A percentile compares a stretch with the other conserved stretches of the same genome.
phyloP scores from a whole-genome alignment of 176 grass and related monocot species.

The Lolium multiflorum region DNA sequence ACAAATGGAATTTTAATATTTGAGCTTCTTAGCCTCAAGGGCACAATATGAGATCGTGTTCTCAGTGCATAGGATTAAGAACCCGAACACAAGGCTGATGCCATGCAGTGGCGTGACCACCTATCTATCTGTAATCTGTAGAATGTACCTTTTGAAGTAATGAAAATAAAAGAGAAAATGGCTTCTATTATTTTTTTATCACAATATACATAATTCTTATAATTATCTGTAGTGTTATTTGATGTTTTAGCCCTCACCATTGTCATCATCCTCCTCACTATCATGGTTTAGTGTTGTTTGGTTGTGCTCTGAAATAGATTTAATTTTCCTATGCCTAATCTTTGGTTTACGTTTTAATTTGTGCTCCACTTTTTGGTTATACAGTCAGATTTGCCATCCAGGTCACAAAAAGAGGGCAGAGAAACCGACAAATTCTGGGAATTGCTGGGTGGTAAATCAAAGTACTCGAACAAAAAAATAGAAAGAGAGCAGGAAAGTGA shows the following conservation, averaged over 20 bases:
- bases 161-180: background rate
- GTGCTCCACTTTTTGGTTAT: constrained; percentile 36
- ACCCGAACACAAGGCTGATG: no score
- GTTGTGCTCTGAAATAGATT: constrained; percentile 25
- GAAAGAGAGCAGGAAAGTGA: constrained; percentile 84
- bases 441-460: constrained; percentile 81
- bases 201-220: background rate
- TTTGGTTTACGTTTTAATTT: constrained; percentile 16
- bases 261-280: background rate
- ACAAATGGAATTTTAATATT: background rate
- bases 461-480: constrained; percentile 87
- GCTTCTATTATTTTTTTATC: background rate
- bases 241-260: background rate
- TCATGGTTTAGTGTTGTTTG: constrained; percentile 10
- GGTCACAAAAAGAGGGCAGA: constrained; percentile 85
- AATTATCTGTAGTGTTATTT: constrained; percentile 14
- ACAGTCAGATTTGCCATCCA: constrained; percentile 82
- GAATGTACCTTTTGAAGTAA: no score
- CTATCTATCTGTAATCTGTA: no score
- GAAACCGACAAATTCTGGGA: constrained; percentile 95
- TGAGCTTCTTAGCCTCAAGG: background rate
- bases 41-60: background rate
- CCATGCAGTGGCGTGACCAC: no score
- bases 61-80: background rate
- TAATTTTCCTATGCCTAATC: background rate